phyloP scores from a whole-genome alignment of 2,329 filamentous ascomycete genomes.

The Ophiostoma ulmi region DNA sequence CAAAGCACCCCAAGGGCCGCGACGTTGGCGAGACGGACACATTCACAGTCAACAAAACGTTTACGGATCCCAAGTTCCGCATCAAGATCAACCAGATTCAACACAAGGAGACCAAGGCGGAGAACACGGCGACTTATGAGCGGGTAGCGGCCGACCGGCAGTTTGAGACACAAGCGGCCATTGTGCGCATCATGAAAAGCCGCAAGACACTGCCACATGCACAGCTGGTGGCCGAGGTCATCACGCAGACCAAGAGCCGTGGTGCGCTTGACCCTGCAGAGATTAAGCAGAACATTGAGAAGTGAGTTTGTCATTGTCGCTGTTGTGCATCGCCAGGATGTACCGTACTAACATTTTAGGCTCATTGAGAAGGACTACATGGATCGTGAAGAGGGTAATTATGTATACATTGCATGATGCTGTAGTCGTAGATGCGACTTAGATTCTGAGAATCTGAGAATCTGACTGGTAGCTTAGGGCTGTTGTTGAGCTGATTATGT shows the following conservation, averaged over 20 bases:
- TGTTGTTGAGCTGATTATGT: background rate
- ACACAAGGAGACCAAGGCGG: conserved; percentile 88
- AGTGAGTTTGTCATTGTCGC: conserved; percentile 51
- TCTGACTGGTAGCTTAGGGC: background rate
- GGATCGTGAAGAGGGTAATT: conserved; percentile 67
- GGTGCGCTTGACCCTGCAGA: conserved; percentile 79
- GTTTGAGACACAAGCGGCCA: conserved; percentile 94
- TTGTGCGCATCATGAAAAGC: conserved; percentile 95
- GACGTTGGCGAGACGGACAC: conserved; percentile 75
- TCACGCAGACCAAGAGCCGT: conserved; percentile 79
- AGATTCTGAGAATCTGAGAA: background rate
- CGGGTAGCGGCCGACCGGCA: conserved; percentile 83
- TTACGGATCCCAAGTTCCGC: conserved; percentile 63
- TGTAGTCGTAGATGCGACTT: background rate
- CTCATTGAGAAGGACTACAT: conserved; percentile 93
- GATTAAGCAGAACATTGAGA: conserved; percentile 97
- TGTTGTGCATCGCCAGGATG: background rate
- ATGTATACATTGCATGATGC: conserved; percentile 62
- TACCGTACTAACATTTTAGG: conserved; percentile 40
- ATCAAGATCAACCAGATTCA: conserved; percentile 99
- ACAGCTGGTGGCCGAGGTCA: conserved; percentile 87
- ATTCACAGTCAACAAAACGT: conserved; percentile 74
- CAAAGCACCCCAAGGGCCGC: conserved; percentile 76
- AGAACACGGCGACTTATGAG: conserved; percentile 91
- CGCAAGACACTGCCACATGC: conserved; percentile 79